phyloP scores from a whole-genome alignment of 2,329 filamentous ascomycete species.

The Paecilomyces dactylethromorphus region DNA sequence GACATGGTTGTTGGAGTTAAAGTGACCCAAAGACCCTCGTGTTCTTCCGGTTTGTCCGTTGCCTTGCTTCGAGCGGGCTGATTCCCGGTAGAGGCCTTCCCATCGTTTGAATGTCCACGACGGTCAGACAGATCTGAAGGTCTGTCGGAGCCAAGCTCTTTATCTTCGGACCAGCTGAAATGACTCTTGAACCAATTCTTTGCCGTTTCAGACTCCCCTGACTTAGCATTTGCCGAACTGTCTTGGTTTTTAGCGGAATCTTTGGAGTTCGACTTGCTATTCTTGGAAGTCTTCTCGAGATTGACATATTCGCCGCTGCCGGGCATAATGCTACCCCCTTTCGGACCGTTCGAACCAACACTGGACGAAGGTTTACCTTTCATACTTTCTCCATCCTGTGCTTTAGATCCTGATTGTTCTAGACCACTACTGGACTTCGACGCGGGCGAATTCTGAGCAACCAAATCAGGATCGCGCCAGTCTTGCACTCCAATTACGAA shows the following conservation, averaged over 20 bases:
- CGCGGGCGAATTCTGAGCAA: slow-evolving; percentile 36
- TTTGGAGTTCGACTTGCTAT: slow-evolving; percentile 3
- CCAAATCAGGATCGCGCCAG: slow-evolving; percentile 73
- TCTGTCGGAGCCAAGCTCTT: slow-evolving; percentile 6
- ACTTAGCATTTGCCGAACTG: slow-evolving; percentile 5
- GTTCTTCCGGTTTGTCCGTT: slow-evolving; percentile 38
- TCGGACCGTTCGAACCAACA: slow-evolving; percentile 33
- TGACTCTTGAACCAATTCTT: slow-evolving; percentile 29
- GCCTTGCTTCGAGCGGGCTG: slow-evolving; percentile 9
- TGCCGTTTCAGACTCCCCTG: slow-evolving; percentile 5
- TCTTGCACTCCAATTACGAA: slow-evolving; percentile 83
- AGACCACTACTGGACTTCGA: slow-evolving; percentile 16
- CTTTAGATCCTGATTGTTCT: slow-evolving; percentile 21
- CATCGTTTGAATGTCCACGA: slow-evolving; percentile 1
- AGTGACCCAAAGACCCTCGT: slow-evolving; percentile 91
- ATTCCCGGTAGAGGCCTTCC: slow-evolving; percentile 10
- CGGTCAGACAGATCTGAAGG: neutral
- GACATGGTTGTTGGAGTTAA: slow-evolving; percentile 83
- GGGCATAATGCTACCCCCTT: slow-evolving; percentile 63
- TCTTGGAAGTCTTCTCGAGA: slow-evolving; percentile 25
- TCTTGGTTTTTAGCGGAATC: neutral
- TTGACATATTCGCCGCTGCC: slow-evolving; percentile 64
- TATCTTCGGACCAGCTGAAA: slow-evolving; percentile 22
- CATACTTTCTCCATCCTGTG: slow-evolving; percentile 17
- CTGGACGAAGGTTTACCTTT: slow-evolving; percentile 25